Conservation (phyloP, 2,329 filamentous ascomycete species). For the Cordyceps militaris region DNA sequence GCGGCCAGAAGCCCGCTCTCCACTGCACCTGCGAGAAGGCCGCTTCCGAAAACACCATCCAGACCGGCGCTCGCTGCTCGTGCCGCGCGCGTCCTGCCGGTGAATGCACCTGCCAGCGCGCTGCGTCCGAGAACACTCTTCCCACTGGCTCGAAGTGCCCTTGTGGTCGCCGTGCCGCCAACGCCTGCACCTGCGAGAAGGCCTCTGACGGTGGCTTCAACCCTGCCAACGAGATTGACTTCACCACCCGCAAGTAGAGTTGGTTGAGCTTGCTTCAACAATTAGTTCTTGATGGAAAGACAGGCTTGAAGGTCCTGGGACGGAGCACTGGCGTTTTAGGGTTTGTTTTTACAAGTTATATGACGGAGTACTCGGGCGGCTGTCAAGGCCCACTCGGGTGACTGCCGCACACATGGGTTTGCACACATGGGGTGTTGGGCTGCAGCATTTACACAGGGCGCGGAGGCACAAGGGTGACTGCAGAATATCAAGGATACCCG, state of each 20-base stretch:
- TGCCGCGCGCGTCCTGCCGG: conserved; percentile 76
- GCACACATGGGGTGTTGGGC: no score
- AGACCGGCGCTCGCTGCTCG: conserved; percentile 66
- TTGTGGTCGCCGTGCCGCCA: conserved; percentile 68
- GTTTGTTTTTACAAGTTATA: not conserved
- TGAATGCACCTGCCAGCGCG: conserved; percentile 73
- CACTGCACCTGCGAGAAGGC: conserved; percentile 81
- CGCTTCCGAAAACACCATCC: conserved; percentile 62
- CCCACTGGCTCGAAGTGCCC: conserved; percentile 57
- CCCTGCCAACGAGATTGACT: conserved; percentile 70
- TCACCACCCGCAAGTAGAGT: conserved; percentile 60
- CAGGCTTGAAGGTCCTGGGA: not conserved
- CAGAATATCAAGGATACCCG: not conserved
- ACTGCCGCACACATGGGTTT: not conserved
- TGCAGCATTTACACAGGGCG: conserved; percentile 4
- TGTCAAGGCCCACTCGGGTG: not conserved
- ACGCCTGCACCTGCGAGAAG: conserved; percentile 78
- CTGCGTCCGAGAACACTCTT: conserved; percentile 61
- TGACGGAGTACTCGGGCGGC: not conserved
- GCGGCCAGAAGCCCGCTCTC: conserved; percentile 79
- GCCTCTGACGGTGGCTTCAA: conserved; percentile 54
- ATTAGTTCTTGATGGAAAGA: not conserved
- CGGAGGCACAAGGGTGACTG: not conserved
- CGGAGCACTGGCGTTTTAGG: conserved; percentile 4
- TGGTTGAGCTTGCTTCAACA: not conserved